These are phyloP conservation scores for Russula lepida DNA, from an alignment of 768 basidiomycete species.

Conservation along the genomic window DNA sequence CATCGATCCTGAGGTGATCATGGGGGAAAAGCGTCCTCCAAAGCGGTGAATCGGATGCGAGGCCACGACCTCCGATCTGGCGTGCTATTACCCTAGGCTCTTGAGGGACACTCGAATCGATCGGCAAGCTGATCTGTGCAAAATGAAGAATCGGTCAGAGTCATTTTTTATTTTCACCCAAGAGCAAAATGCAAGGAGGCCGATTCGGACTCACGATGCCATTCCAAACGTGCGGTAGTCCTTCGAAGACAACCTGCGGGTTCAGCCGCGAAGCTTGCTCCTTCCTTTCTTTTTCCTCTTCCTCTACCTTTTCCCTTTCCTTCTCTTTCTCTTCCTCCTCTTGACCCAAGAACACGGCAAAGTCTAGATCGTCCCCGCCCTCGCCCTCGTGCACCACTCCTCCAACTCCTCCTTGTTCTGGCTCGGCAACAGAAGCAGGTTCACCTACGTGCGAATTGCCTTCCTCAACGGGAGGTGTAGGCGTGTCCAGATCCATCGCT, in stretches of 20 bases:
- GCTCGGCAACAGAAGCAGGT: background rate
- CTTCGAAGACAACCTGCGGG: constrained; percentile 39
- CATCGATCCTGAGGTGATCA: constrained; percentile 66
- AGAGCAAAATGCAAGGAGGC: background rate
- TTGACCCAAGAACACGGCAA: constrained; percentile 65
- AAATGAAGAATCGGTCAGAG: background rate
- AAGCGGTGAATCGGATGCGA: constrained; percentile 48
- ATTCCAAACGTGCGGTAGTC: constrained; percentile 57
- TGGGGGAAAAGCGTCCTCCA: constrained; percentile 76
- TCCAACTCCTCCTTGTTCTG: background rate
- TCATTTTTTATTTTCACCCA: background rate
- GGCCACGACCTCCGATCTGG: constrained; percentile 67
- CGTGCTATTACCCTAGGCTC: constrained; percentile 59
- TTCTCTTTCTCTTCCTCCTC: constrained; percentile 38
- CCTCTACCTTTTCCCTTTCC: constrained; percentile 39
- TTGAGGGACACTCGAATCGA: constrained; percentile 63
- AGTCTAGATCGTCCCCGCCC: constrained; percentile 53
- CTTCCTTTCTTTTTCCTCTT: background rate
- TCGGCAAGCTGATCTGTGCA: constrained; percentile 66
- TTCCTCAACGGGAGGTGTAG: constrained; percentile 4
- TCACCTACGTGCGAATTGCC: background rate
- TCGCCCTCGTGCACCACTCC: constrained; percentile 35
- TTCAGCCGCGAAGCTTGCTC: constrained; percentile 7
- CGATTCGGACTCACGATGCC: constrained; percentile 49
- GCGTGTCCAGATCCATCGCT: constrained; percentile 4